phyloP scores from a whole-genome alignment of 2,329 filamentous ascomycete species.

The Tolypocladium sp. region DNA sequence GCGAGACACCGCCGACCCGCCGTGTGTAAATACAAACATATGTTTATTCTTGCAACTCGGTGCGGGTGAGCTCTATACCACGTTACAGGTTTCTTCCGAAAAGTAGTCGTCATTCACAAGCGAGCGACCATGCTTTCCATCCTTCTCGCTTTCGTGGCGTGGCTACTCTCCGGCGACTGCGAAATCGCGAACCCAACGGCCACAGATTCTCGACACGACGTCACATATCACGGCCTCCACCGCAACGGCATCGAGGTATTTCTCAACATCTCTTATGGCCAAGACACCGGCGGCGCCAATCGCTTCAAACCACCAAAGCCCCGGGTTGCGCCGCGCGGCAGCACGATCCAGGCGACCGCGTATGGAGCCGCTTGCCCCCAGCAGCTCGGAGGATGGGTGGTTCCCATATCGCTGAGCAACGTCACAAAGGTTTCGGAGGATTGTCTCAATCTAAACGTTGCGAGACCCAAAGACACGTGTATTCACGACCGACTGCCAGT shows the following conservation, averaged over 20 bases:
- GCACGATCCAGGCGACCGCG: conserved; percentile 25
- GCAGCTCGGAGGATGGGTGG: conserved; percentile 16
- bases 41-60: background rate
- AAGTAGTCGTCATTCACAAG: too few species aligned
- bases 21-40: too few species aligned
- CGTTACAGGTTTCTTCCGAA: too few species aligned
- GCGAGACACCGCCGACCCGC: too few species aligned
- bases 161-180: background rate
- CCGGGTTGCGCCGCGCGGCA: conserved; percentile 19
- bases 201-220: conserved; percentile 10
- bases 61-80: background rate
- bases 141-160: background rate
- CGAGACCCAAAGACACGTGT: conserved; percentile 15
- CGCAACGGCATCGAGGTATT: conserved; percentile 37
- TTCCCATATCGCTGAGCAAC: conserved; percentile 22
- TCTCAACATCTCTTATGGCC: conserved; percentile 35
- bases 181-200: background rate
- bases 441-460: conserved; percentile 26
- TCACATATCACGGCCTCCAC: conserved; percentile 32
- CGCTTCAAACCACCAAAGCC: conserved; percentile 35
- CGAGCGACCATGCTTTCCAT: background rate
- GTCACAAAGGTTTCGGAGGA: conserved; percentile 28
- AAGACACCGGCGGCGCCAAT: conserved; percentile 33
- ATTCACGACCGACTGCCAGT: conserved; percentile 20
- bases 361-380: conserved; percentile 37